phyloP scores from a whole-genome alignment of 257 asterid genomes.

The Thymus quinquecostatus region DNA sequence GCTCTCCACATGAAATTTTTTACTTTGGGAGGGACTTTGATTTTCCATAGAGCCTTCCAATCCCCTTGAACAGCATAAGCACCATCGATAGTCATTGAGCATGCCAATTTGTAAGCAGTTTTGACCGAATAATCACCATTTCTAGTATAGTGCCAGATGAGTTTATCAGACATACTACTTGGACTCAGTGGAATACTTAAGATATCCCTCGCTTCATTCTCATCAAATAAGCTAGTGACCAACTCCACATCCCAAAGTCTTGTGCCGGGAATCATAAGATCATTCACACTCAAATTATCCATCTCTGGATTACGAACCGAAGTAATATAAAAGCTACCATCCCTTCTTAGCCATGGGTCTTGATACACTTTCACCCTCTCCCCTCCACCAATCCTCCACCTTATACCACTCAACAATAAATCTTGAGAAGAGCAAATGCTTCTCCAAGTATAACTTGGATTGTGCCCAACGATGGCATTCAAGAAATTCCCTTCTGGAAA shows the following conservation, averaged over 20 bases:
- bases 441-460: neutral
- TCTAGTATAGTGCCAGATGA: too few species aligned
- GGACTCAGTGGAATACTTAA: neutral
- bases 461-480: neutral
- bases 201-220: neutral
- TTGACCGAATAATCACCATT: too few species aligned
- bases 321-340: neutral
- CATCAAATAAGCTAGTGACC: neutral
- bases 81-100: too few species aligned
- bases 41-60: too few species aligned
- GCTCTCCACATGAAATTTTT: too few species aligned
- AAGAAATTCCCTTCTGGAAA: neutral
- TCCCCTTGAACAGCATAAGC: too few species aligned
- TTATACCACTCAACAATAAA: neutral
- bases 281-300: neutral
- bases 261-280: neutral
- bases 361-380: neutral
- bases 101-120: too few species aligned
- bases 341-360: neutral
- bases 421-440: neutral
- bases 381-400: neutral
- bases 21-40: too few species aligned
- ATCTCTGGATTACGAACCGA: neutral
- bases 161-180: too few species aligned
- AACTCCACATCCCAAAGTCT: neutral